Evolutionary conservation across 225 moss, liverwort and hornwort species (phyloP).

Genomic region (Sphagnum tenellum): DNA sequence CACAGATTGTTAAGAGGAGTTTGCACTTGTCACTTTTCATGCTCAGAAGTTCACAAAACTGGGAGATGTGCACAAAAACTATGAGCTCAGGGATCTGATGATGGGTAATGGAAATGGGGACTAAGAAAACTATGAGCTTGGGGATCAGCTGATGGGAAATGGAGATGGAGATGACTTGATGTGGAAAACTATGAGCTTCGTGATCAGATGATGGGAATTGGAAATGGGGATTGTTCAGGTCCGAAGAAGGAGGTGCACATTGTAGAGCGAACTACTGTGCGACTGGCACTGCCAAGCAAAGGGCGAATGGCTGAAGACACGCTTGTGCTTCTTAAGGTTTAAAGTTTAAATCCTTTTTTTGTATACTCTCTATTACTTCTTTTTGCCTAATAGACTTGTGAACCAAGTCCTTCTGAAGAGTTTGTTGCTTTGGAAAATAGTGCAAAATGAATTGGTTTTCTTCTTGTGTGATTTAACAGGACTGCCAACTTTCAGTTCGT

Average conservation of each 20-base stretch:
- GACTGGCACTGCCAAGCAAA: conserved; percentile 91
- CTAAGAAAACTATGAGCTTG: no score
- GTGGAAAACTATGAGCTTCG: no score
- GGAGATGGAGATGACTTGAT: no score
- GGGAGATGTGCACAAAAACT: background rate
- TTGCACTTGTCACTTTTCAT: no score
- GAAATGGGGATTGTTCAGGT: conserved; percentile 17
- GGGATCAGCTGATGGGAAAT: no score
- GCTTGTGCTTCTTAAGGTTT: conserved; percentile 67
- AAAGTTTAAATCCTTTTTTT: background rate
- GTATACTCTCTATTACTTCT: no score
- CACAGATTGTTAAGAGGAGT: background rate
- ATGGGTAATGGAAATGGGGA: background rate
- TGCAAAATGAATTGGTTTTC: no score
- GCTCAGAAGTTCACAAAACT: no score
- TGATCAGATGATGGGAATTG: background rate
- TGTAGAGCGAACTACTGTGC: conserved; percentile 45
- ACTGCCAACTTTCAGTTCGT: conserved; percentile 90
- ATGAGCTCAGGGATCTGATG: background rate
- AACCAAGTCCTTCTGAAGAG: no score
- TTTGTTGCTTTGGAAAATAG: no score
- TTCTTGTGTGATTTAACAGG: conserved; percentile 16
- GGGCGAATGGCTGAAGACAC: conserved; percentile 98
- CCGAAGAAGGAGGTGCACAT: conserved; percentile 15
- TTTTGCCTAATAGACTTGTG: no score